Evolutionary conservation across 805 yeast genomes (phyloP).

Genomic region (Saccharomycopsis sp.): DNA sequence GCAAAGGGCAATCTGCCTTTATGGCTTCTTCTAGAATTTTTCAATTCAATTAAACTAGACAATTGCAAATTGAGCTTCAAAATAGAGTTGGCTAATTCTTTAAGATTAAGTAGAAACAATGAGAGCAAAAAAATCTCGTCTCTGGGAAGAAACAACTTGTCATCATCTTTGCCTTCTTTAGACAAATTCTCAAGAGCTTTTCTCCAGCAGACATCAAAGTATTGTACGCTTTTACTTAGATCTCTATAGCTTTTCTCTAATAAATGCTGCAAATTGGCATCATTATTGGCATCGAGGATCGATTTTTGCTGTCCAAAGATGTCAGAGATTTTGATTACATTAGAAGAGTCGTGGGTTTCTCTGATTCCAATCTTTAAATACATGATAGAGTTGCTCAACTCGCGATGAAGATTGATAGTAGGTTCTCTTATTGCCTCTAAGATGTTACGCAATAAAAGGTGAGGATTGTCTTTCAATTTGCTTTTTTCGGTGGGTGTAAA

Average conservation of each 20-base stretch:
- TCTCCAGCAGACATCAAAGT: slow-evolving; percentile 32
- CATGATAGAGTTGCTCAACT: slow-evolving; percentile 31
- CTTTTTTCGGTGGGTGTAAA: slow-evolving; percentile 24
- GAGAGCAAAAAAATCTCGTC: slow-evolving; percentile 46
- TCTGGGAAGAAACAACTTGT: slow-evolving; percentile 35
- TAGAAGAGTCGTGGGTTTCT: slow-evolving; percentile 35
- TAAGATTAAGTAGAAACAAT: slow-evolving; percentile 42
- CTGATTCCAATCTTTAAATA: slow-evolving; percentile 31
- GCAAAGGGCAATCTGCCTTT: slow-evolving; percentile 25
- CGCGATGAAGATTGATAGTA: slow-evolving; percentile 30
- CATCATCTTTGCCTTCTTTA: slow-evolving; percentile 7
- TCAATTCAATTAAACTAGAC: slow-evolving; percentile 27
- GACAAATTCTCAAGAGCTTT: slow-evolving; percentile 27
- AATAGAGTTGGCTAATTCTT: slow-evolving; percentile 33
- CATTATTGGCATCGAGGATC: slow-evolving; percentile 8
- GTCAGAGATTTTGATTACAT: background rate
- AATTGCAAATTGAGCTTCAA: slow-evolving; percentile 30
- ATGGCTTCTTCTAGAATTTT: slow-evolving; percentile 30
- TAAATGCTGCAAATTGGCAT: slow-evolving; percentile 22
- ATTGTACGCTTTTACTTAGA: slow-evolving; percentile 26
- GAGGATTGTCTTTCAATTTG: slow-evolving; percentile 21
- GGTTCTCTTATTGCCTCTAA: slow-evolving; percentile 29
- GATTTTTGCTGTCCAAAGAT: background rate
- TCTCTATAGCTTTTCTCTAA: slow-evolving; percentile 25
- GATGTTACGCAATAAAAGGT: slow-evolving; percentile 27